Evolutionary conservation across 768 basidiomycete species (phyloP), one percentile per base, ranked within the genome.

Genomic region (Russula abietina): DNA sequence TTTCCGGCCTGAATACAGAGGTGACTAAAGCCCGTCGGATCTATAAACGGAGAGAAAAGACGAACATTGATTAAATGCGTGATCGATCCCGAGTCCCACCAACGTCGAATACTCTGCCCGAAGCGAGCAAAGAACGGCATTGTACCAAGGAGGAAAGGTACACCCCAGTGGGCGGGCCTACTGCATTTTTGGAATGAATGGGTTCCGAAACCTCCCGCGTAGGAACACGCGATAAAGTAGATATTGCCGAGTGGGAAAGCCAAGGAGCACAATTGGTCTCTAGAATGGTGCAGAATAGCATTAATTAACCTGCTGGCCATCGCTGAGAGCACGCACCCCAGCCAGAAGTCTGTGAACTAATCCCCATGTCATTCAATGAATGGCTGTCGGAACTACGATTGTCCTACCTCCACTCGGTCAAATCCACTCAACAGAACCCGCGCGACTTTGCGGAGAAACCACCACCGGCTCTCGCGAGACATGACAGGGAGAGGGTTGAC

Each of bases 61-160:
- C 83, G 58, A 55, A 91, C 95, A 71, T 99, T 99, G 70, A 98
- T 82, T 48, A 98, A 72, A 78, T 98, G 96, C 0, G 88, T 88
- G 19, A 75, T 66, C 43, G 87, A 72, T 41, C 77, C 77, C 2
- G 93, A 91, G 70, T 98, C 97, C 51, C 74, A 75, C 71, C 88
- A 98, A 76, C 96, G 93, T 66, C 87, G 87, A 55, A 97, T 67
- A 71, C 89, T 91, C 74, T 99, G 97, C 12, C 90, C 78, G 46
- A 93, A 71, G 75, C 97, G 95, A 38, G 84, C 78, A 2, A 89
- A 57, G 22, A 91, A 80, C 0, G 97, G 95, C 1, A 95, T 65
- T 10, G 79, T 69, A 6, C 82, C 80, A 8, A 92, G 75, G 3
- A 83, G 62, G 64, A 85, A 87, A 2, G 84, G 79, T 17, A 80